Conservation (phyloP, 2,329 filamentous ascomycete genomes). For the Fusarium veterinarium region DNA sequence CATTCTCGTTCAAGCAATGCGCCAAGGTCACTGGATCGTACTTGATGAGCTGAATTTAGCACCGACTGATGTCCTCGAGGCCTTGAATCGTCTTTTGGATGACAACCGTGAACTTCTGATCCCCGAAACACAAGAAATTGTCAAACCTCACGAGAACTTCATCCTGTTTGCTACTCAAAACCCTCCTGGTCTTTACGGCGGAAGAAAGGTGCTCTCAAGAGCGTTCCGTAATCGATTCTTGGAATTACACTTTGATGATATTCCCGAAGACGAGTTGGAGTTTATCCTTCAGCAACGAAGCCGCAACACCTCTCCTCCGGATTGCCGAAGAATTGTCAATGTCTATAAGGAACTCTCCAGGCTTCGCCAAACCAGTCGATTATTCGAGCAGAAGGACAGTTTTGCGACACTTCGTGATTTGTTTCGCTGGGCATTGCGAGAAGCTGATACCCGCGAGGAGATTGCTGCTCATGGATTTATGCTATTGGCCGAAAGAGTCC, state of each 20-base stretch:
- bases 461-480: constrained; percentile 95
- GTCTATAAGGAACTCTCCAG: constrained; percentile 95
- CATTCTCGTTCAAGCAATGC: constrained; percentile 89
- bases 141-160: constrained; percentile 92
- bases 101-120: constrained; percentile 97
- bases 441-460: constrained; percentile 86
- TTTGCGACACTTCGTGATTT: constrained; percentile 96
- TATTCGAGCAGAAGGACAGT: constrained; percentile 97
- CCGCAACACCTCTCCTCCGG: constrained; percentile 86
- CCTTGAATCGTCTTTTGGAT: constrained; percentile 92
- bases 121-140: constrained; percentile 94
- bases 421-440: constrained; percentile 92
- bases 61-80: constrained; percentile 95
- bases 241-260: constrained; percentile 97
- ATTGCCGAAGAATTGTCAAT: constrained; percentile 89
- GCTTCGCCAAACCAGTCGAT: constrained; percentile 85
- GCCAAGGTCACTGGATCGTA: constrained; percentile 97
- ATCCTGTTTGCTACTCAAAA: constrained; percentile 99
- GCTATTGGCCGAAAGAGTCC: constrained; percentile 92
- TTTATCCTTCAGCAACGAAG: constrained; percentile 91
- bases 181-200: constrained; percentile 93
- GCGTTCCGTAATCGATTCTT: constrained; percentile 98
- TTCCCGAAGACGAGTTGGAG: constrained; percentile 92
- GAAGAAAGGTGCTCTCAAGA: constrained; percentile 89
- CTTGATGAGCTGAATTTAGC: constrained; percentile 97